Evolutionary conservation across 768 basidiomycete genomes (phyloP).

Genomic region (Trametes cinnabarina): DNA sequence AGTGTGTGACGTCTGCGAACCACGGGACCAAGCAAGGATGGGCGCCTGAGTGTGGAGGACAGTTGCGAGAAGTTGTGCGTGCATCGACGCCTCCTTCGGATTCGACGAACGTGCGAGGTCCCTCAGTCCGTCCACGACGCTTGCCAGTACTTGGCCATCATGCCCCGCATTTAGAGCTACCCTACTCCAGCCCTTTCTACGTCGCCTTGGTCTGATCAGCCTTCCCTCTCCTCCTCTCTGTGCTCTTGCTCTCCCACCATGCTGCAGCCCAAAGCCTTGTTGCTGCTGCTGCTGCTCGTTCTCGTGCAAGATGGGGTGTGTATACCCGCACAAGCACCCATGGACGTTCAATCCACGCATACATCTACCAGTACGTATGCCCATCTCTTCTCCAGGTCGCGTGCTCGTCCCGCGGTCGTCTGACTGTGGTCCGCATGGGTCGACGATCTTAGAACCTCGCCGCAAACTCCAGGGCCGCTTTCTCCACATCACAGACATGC

Average conservation of each 20-base stretch:
- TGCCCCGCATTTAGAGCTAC: constrained; percentile 12
- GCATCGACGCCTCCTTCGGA: background rate
- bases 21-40: background rate
- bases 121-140: background rate
- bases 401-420: constrained; percentile 10
- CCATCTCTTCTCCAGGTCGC: background rate
- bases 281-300: constrained; percentile 28
- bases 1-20: background rate
- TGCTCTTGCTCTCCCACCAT: constrained; percentile 13
- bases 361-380: constrained; percentile 17
- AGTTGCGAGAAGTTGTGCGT: background rate
- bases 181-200: constrained; percentile 4
- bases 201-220: constrained; percentile 1
- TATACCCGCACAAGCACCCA: constrained; percentile 41
- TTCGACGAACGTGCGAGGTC: constrained; percentile 23
- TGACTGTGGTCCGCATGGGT: constrained; percentile 12
- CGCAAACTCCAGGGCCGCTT: constrained; percentile 68
- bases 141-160: constrained; percentile 1
- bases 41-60: background rate
- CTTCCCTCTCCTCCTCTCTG: background rate
- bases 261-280: constrained; percentile 22
- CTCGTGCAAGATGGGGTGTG: constrained; percentile 29
- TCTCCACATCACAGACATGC: constrained; percentile 81
- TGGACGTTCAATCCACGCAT: constrained; percentile 35
- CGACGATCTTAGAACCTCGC: constrained; percentile 11